Base-by-base conservation (phyloP, 306 rosid species). In the Styphnolobium japonicum region DNA sequence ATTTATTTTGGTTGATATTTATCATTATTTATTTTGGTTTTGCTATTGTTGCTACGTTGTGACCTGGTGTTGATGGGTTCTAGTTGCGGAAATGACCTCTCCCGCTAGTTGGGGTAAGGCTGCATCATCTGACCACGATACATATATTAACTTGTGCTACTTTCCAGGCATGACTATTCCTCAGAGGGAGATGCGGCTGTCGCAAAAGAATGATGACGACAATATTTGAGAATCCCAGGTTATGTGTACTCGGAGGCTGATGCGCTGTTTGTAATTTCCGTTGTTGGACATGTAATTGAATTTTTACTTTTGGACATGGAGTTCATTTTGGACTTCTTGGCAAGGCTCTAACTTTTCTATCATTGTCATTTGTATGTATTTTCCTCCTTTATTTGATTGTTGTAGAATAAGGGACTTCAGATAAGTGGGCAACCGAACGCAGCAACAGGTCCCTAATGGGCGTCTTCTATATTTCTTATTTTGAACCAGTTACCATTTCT, bases 131-230 rank as follows among this genome's bases (percentile, higher is more conserved):
- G 4, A 25, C 31, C 49, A 36, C 70, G 74, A 75, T 39, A 53
- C 10, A 40, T 34, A 19, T 58, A 39, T 75, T 71, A 64, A 80
- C 70, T 71, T 29, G 0, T 73, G 53, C 53, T 69, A 68, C 65
- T 81, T 82, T 37, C 16, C 91, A 93, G 99, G 93, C 94, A 95
- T 4, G 98, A 95, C 80, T 95, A 90, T 84, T 88, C 78, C 81
- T 73, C 94, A 0, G 89, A 91, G 80, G 79, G 69, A 37, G 86
- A 88, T 61, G 82, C 78, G 2, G 87, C 84, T 62, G 86, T 74
- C 10, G 85, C 87, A 4, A 79, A 93, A 82, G 96, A 91, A 91
- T 91, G 97, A 95, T 73, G 94, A 63, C 58, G 87, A 90, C 85
- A 84, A 80, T 23, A 49, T 79, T 52, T 69, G 27, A 56, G 58